Percentiles rank a stretch among this genome's conserved stretches.
Evolutionary conservation across 352 stramenopile genomes (phyloP).

Genomic region (Phytophthora cactorum): DNA sequence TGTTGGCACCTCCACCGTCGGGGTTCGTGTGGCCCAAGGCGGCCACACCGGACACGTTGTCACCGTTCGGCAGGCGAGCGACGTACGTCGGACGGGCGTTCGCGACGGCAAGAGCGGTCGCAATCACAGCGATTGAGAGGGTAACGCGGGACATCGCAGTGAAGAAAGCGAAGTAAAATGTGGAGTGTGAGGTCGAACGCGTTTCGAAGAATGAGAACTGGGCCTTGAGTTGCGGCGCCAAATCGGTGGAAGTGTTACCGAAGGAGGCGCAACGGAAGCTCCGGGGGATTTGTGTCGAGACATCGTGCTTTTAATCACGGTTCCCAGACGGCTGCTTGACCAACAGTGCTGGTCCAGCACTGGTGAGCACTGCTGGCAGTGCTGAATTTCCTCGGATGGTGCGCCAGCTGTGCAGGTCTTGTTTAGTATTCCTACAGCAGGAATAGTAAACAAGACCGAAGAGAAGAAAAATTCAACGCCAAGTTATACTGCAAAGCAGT

Average conservation of each 20-base stretch:
- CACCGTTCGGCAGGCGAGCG: constrained; percentile 39
- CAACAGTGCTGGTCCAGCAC: too few species aligned
- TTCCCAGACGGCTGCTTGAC: background rate
- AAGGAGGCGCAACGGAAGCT: constrained; percentile 12
- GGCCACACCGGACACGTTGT: constrained; percentile 32
- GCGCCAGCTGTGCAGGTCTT: constrained; percentile 6
- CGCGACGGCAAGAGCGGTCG: constrained; percentile 23
- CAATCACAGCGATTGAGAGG: constrained; percentile 23
- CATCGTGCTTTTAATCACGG: constrained; percentile 24
- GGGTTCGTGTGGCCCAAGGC: constrained; percentile 47
- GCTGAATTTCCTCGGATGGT: background rate
- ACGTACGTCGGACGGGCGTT: constrained; percentile 34
- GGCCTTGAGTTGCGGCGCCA: background rate
- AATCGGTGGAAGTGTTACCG: background rate
- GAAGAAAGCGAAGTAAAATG: background rate
- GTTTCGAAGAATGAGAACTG: constrained; percentile 19
- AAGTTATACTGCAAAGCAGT: constrained; percentile 1
- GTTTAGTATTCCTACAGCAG: too few species aligned
- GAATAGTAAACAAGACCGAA: constrained; percentile 1
- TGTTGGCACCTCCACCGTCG: constrained; percentile 37
- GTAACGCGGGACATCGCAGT: constrained; percentile 18
- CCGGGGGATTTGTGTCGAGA: constrained; percentile 11
- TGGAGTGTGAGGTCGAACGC: constrained; percentile 6
- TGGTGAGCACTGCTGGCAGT: too few species aligned
- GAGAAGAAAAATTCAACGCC: constrained; percentile 10